A percentile compares a stretch with the other conserved stretches of the same genome.
These are phyloP conservation scores for Xylariaceae sp. DNA, from an alignment of 2,329 filamentous ascomycete genomes.

Conservation along the genomic window DNA sequence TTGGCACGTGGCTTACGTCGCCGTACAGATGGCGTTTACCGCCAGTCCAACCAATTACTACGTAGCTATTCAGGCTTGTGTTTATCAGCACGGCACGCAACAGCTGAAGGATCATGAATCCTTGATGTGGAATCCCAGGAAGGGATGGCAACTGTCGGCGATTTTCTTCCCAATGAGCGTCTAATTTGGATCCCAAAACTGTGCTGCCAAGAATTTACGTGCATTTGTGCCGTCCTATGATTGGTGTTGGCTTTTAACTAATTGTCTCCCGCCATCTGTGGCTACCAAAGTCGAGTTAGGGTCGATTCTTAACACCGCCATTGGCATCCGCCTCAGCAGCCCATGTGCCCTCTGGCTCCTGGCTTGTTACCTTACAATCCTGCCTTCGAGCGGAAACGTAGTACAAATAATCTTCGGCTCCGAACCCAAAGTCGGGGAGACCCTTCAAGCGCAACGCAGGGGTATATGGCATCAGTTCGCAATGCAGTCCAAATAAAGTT, in stretches of 20 bases:
- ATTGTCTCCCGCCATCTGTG: too few species aligned
- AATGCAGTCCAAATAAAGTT: background rate
- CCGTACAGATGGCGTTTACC: background rate
- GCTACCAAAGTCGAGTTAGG: too few species aligned
- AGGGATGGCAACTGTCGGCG: background rate
- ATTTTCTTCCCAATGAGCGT: background rate
- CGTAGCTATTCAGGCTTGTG: background rate
- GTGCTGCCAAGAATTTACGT: background rate
- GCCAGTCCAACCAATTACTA: background rate
- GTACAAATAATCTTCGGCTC: too few species aligned
- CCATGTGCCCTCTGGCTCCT: too few species aligned
- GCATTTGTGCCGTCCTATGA: background rate
- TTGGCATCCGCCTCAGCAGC: too few species aligned
- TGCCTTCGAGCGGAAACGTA: too few species aligned
- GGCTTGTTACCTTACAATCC: too few species aligned
- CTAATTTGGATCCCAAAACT: background rate
- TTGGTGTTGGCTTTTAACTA: background rate
- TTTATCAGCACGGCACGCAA: background rate
- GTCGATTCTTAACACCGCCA: too few species aligned
- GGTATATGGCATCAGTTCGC: background rate
- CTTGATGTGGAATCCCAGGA: background rate
- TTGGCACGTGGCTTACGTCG: too few species aligned
- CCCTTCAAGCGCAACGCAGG: background rate
- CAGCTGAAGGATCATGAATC: background rate
- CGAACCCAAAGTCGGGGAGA: too few species aligned